Evolutionary conservation across 116 monocot species (phyloP).

Genomic region (Cymodocea nodosa): DNA sequence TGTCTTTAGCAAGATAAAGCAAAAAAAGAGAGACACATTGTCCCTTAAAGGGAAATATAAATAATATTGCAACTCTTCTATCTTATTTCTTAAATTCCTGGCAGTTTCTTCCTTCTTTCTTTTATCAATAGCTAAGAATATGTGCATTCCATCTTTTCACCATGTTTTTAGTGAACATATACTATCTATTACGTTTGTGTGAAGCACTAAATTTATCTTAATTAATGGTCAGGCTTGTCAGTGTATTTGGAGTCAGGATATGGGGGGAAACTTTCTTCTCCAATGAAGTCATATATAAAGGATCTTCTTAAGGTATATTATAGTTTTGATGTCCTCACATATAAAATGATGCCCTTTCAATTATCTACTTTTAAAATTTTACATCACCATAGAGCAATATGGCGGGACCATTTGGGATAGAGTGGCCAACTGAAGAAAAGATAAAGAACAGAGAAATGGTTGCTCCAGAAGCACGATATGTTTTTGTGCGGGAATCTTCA

Average conservation of each 20-base stretch:
- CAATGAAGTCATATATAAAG: slow-evolving; percentile 66
- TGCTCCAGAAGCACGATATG: slow-evolving; percentile 78
- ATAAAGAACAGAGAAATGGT: slow-evolving; percentile 81
- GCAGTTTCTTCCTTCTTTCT: too few relatives aligned
- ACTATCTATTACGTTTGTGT: neutral
- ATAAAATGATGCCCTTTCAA: neutral
- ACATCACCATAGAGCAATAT: slow-evolving; percentile 49
- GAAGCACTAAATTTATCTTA: neutral
- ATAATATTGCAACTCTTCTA: too few relatives aligned
- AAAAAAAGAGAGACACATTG: too few relatives aligned
- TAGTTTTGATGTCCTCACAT: neutral
- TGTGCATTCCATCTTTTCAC: neutral
- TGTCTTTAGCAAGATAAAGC: too few relatives aligned
- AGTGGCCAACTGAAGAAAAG: slow-evolving; percentile 84
- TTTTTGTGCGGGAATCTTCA: slow-evolving; percentile 42
- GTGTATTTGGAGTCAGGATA: slow-evolving; percentile 63
- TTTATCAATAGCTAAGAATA: too few relatives aligned
- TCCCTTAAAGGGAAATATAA: too few relatives aligned
- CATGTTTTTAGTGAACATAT: neutral
- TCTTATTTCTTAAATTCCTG: too few relatives aligned
- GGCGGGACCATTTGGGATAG: slow-evolving; percentile 66
- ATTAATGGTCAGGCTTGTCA: slow-evolving; percentile 42
- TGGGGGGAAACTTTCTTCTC: slow-evolving; percentile 58
- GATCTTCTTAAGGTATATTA: slow-evolving; percentile 68
- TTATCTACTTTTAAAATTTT: neutral